These are phyloP conservation scores for Prunus persica DNA, from an alignment of 306 rosid genomes.

Conservation along the genomic window DNA sequence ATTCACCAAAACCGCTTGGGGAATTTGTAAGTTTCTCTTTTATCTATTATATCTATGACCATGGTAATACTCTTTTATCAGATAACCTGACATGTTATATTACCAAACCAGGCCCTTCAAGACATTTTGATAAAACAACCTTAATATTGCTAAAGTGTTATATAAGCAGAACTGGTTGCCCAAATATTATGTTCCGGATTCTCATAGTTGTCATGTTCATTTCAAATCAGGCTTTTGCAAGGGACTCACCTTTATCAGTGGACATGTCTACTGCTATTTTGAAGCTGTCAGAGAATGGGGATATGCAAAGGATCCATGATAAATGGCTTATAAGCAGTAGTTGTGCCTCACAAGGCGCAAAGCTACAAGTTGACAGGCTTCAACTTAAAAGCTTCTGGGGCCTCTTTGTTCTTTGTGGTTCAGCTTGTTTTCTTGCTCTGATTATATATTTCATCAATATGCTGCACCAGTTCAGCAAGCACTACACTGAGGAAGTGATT, in stretches of 20 bases:
- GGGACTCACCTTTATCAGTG: conserved; percentile 84
- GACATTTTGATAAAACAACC: too few relatives aligned
- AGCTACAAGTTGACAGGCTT: too few relatives aligned
- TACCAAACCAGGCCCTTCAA: not conserved
- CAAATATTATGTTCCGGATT: not conserved
- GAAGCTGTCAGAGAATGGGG: conserved; percentile 74
- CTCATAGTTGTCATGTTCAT: conserved; percentile 3
- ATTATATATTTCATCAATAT: too few relatives aligned
- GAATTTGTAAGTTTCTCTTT: conserved; percentile 74
- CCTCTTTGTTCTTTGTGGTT: too few relatives aligned
- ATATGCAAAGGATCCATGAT: conserved; percentile 87
- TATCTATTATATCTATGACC: not conserved
- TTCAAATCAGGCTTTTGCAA: conserved; percentile 67
- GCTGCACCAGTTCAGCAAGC: too few relatives aligned
- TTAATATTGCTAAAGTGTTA: too few relatives aligned
- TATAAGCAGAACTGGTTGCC: not conserved
- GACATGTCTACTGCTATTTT: conserved; percentile 88
- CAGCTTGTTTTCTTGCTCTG: too few relatives aligned
- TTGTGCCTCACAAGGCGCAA: too few relatives aligned
- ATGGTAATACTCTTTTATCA: not conserved
- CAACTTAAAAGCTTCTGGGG: too few relatives aligned
- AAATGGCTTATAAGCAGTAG: not conserved
- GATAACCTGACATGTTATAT: not conserved
- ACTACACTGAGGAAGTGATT: conserved; percentile 4
- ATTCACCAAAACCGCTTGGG: conserved; percentile 95